phyloP scores from a whole-genome alignment of 2,329 filamentous ascomycete genomes.

The Penicillium brevicompactum region DNA sequence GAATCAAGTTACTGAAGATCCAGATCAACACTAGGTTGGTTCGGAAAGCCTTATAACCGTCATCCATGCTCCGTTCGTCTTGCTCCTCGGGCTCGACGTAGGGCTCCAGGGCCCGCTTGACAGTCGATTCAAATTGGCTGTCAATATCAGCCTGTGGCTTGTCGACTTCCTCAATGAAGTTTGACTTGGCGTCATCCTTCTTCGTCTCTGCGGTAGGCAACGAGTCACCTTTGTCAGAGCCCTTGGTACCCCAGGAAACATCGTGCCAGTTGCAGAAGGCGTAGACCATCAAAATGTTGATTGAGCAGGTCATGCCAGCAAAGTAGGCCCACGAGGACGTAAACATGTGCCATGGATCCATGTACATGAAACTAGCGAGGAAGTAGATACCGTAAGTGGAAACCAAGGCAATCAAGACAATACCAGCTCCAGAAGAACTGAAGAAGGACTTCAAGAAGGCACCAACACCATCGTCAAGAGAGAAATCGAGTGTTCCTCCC shows the following conservation, averaged over 20 bases:
- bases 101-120: constrained; percentile 85
- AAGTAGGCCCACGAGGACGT: constrained; percentile 93
- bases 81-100: constrained; percentile 73
- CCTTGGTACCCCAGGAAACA: constrained; percentile 99
- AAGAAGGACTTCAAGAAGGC: constrained; percentile 80
- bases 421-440: constrained; percentile 72
- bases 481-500: constrained; percentile 58
- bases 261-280: constrained; percentile 99
- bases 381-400: constrained; percentile 96
- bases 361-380: constrained; percentile 92
- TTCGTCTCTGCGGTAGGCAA: constrained; percentile 83
- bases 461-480: constrained; percentile 60
- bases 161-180: constrained; percentile 90
- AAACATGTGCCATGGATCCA: constrained; percentile 99
- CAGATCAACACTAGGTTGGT: constrained; percentile 87
- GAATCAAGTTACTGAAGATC: constrained; percentile 88
- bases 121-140: constrained; percentile 90
- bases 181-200: constrained; percentile 83
- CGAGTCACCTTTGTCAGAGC: constrained; percentile 88
- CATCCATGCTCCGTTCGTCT: constrained; percentile 84
- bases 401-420: constrained; percentile 87
- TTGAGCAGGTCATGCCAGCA: constrained; percentile 89
- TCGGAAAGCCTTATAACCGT: constrained; percentile 98
- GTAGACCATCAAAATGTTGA: constrained; percentile 98
- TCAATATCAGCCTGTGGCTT: constrained; percentile 97